phyloP scores from a whole-genome alignment of 2,329 filamentous ascomycete species.

The Scortechinia acanthostroma region DNA sequence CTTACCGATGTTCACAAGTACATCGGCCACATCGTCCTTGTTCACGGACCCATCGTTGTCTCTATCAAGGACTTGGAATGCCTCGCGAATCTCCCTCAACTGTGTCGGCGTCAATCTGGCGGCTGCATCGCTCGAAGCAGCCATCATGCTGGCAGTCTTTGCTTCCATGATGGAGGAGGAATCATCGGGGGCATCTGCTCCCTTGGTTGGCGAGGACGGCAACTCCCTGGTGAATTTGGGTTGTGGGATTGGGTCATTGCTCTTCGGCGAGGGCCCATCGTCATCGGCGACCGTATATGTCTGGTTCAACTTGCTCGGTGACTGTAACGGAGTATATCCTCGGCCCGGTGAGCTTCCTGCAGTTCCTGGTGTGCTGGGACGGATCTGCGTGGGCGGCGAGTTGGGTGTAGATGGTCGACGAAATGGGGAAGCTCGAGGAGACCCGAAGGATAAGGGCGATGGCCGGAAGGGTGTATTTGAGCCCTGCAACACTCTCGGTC shows the following conservation, averaged over 20 bases:
- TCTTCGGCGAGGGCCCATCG: constrained; percentile 16
- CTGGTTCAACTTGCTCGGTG: constrained; percentile 35
- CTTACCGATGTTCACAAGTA: constrained; percentile 54
- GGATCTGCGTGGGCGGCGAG: constrained; percentile 19
- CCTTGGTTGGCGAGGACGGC: constrained; percentile 30
- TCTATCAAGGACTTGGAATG: constrained; percentile 64
- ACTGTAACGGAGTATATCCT: constrained; percentile 29
- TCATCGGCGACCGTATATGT: constrained; percentile 31
- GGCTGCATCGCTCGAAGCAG: constrained; percentile 19
- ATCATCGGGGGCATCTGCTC: constrained; percentile 26
- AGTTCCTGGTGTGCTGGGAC: constrained; percentile 14
- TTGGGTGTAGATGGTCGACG: constrained; percentile 14
- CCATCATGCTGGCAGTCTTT: constrained; percentile 3
- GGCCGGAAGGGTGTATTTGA: constrained; percentile 20
- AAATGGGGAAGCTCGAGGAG: constrained; percentile 28
- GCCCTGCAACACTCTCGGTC: too few species aligned
- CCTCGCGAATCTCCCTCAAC: constrained; percentile 63
- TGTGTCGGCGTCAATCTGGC: constrained; percentile 51
- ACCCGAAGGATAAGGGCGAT: constrained; percentile 40
- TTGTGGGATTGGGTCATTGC: constrained; percentile 26
- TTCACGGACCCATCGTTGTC: constrained; percentile 58
- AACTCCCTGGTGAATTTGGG: constrained; percentile 38
- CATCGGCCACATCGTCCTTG: constrained; percentile 55
- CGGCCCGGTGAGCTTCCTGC: constrained; percentile 28
- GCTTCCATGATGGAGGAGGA: constrained; percentile 10